Base-by-base conservation (phyloP, 2,329 filamentous ascomycete genomes). In the Xenoacremonium recifei region DNA sequence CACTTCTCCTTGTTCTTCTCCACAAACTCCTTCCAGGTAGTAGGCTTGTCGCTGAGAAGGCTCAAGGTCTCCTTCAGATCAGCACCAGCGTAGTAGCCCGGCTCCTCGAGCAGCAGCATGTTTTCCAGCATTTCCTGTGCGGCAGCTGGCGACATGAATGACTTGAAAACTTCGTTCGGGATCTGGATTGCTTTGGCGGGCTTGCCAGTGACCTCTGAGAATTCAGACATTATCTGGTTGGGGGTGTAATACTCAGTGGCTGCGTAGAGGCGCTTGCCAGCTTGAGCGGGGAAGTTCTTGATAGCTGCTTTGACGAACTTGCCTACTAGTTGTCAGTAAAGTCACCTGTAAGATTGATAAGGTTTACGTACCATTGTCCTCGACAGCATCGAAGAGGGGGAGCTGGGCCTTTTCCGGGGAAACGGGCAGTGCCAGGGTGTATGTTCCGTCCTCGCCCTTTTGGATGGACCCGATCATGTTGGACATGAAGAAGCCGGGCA, bases 401-500 rank as follows among this genome's bases (percentile, higher is more conserved):
- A 69, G 40, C 33, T 59, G 51, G 2, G 62, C 58, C 25, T 59
- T 63, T 6, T 65, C 47, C 2, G 58, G 47, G 4, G 62, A 37
- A 17, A 59, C 50, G 5, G 64, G 65, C 10, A 64, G 48, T 3
- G 50, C 33, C 17, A 64, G 44, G 2, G 45, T 44, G 38, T 57
- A 66, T 44, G 58, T 42, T n/a, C 58, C 57, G 32, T 63, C 60
- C 0, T 57, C 57, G 2, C 51, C 48, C 48, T 62, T 62, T 13
- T 51, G 45, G 6, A 66, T 57, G 21, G 57, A 53, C 2, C 39
- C 40, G 2, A 59, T 45, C 12, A 66, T 40, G 45, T 80, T 80
- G 44, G 73, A 69, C 72, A 82, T 80, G 53, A 79, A 84, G 21
- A 64, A 66, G 0, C 69, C 79, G 0, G 75, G 71, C 3, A 71